Base-by-base conservation (phyloP, 164 flowering plant genomes). In the Akebia trifoliata region DNA sequence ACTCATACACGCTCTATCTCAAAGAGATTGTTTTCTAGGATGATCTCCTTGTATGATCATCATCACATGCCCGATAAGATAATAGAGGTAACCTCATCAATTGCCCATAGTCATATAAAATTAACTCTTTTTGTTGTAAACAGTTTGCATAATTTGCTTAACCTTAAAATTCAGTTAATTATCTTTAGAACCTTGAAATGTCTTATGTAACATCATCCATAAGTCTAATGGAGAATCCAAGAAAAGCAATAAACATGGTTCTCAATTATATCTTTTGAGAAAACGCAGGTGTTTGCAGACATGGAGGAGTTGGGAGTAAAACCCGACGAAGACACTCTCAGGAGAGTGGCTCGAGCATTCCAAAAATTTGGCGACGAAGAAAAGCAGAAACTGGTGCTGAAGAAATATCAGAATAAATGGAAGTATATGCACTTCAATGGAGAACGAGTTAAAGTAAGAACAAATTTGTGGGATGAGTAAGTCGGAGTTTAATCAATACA, bases 301-400 rank as follows among this genome's bases (percentile, higher is more conserved):
- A 86, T 94, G 97, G 99, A 94, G 64, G 99, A 93, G 70, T 61
- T 90, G 72, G 83, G 86, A 36, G 84, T 94, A 38, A 90, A 76
- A 64, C 97, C 97, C 28, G 99, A 90, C 62, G 83, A 86, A 71
- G 93, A 87, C 63, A 86, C 96, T 0, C 71, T 80, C 6, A 69
- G 69, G 75, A 80, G 81, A 69, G 71, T 90, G 36, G 85, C 81
- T 21, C 59, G 63, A 62, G 93, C 96, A 24, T 87, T 94, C 61
- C 54, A 62, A 50, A 70, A 61, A 18, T 56, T 79, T 18, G 96
- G 88, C 17, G 77, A 81, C 63, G 89, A 75, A 57, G 95, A 83
- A 34, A 88, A 82, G 60, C 69, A 67, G 68, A 78, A 75, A 55
- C 57, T 76, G 60, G 67, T 86, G 62, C 56, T 83, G 29, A 70